These are phyloP conservation scores for Hymenoscyphus fructigenus DNA, from an alignment of 2,329 filamentous ascomycete species.

Conservation along the genomic window DNA sequence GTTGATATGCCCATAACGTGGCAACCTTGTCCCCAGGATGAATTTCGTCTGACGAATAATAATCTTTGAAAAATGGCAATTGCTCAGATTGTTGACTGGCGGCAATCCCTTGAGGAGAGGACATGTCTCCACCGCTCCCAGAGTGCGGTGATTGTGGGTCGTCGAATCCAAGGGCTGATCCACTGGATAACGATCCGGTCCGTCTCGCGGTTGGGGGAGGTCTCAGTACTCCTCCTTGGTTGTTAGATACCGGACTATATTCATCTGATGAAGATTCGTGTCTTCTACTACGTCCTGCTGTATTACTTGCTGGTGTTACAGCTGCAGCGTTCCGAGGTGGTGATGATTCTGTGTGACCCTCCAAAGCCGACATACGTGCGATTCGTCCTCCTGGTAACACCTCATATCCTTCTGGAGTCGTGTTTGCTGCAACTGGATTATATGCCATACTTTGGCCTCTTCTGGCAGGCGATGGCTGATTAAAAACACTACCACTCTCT, in stretches of 20 bases:
- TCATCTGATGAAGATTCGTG: slow-evolving; percentile 70
- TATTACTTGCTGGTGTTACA: slow-evolving; percentile 42
- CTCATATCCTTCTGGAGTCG: slow-evolving; percentile 57
- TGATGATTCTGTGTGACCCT: slow-evolving; percentile 67
- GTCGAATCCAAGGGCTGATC: slow-evolving; percentile 68
- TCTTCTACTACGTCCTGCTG: slow-evolving; percentile 41
- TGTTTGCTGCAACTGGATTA: slow-evolving; percentile 38
- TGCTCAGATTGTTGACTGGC: slow-evolving; percentile 93
- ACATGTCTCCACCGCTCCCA: slow-evolving; percentile 68
- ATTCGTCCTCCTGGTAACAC: slow-evolving; percentile 85
- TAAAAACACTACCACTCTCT: slow-evolving; percentile 75
- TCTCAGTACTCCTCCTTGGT: slow-evolving; percentile 54
- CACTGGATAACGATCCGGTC: slow-evolving; percentile 86
- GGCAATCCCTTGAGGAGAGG: slow-evolving; percentile 77
- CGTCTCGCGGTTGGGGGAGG: slow-evolving; percentile 64
- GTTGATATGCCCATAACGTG: slow-evolving; percentile 94
- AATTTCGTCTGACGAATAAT: slow-evolving; percentile 96
- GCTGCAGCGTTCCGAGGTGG: slow-evolving; percentile 37
- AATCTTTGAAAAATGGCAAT: slow-evolving; percentile 95
- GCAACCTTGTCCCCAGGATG: slow-evolving; percentile 87
- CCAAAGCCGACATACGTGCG: slow-evolving; percentile 91
- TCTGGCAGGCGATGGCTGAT: slow-evolving; percentile 78
- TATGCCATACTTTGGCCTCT: slow-evolving; percentile 48
- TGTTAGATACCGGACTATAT: slow-evolving; percentile 71
- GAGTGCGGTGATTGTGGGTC: slow-evolving; percentile 72